Conservation (phyloP, 2,329 filamentous ascomycete genomes). For the Cyphellophora europaea region DNA sequence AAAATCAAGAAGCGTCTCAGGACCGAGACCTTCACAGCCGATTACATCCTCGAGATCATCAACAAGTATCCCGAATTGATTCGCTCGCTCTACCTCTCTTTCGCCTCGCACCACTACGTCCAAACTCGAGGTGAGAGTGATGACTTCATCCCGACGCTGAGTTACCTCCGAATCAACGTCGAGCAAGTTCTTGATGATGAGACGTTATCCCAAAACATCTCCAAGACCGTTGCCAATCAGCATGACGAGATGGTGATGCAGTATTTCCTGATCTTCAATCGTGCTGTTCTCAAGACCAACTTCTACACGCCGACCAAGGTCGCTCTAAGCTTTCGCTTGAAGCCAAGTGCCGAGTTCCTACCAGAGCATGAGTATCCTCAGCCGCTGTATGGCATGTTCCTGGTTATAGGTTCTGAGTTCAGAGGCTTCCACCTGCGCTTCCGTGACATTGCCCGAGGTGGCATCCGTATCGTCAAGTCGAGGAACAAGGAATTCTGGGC, state of each 20-base stretch:
- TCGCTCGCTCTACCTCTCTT: constrained; percentile 79
- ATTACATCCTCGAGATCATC: constrained; percentile 98
- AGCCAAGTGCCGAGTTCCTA: constrained; percentile 66
- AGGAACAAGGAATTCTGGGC: constrained; percentile 90
- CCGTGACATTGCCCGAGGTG: constrained; percentile 90
- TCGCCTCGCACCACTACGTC: constrained; percentile 77
- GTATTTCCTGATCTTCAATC: constrained; percentile 93
- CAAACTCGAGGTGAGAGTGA: constrained; percentile 55
- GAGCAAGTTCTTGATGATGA: constrained; percentile 68
- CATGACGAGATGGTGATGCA: constrained; percentile 98
- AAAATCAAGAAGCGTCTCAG: constrained; percentile 94
- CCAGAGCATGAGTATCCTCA: constrained; percentile 88
- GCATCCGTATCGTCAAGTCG: constrained; percentile 98
- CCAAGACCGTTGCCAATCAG: constrained; percentile 75
- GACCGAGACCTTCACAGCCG: constrained; percentile 93
- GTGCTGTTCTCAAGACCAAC: constrained; percentile 89
- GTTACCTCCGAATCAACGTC: constrained; percentile 56
- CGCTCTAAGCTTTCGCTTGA: constrained; percentile 88
- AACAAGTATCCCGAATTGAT: constrained; percentile 80
- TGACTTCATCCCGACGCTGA: constrained; percentile 61
- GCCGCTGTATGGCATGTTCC: constrained; percentile 94
- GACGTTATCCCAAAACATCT: constrained; percentile 66
- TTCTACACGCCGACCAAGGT: constrained; percentile 98
- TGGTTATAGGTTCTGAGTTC: constrained; percentile 94
- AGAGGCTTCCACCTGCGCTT: constrained; percentile 96